These are phyloP conservation scores for Calonectria pauciramosa DNA, from an alignment of 2,329 filamentous ascomycete genomes.

Conservation along the genomic window DNA sequence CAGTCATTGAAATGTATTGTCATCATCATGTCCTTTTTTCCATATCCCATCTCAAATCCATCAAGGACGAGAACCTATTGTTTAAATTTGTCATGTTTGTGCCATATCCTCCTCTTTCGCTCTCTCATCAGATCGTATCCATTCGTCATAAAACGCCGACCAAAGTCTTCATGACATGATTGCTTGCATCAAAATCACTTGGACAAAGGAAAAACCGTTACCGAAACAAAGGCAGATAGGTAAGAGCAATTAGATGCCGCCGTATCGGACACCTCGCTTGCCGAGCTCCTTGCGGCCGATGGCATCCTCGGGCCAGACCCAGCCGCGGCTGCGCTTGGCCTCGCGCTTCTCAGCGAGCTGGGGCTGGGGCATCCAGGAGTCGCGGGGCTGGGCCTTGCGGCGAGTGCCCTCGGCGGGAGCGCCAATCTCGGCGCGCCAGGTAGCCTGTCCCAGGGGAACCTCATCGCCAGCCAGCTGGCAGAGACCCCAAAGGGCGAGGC, in stretches of 20 bases:
- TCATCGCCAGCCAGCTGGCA: slow-evolving; percentile 78
- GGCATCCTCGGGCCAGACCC: slow-evolving; percentile 82
- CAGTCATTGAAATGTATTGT: slow-evolving; percentile 9
- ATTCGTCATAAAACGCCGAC: slow-evolving; percentile 9
- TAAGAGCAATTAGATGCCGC: slow-evolving; percentile 46
- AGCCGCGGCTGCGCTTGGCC: slow-evolving; percentile 80
- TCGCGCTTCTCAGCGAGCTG: slow-evolving; percentile 82
- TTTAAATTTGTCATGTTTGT: not conserved
- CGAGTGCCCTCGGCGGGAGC: slow-evolving; percentile 80
- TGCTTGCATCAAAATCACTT: slow-evolving; percentile 1
- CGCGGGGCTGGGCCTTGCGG: slow-evolving; percentile 77
- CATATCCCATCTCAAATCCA: slow-evolving; percentile 5
- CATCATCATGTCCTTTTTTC: slow-evolving; percentile 13
- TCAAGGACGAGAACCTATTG: slow-evolving; percentile 10
- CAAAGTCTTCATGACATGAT: slow-evolving; percentile 7
- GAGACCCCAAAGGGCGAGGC: slow-evolving; percentile 82
- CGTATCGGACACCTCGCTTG: slow-evolving; percentile 73
- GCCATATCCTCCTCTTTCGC: not conserved
- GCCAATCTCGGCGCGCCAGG: slow-evolving; percentile 80
- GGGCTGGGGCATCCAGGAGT: slow-evolving; percentile 81
- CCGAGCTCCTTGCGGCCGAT: slow-evolving; percentile 80
- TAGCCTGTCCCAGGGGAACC: slow-evolving; percentile 66
- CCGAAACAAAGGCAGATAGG: not conserved
- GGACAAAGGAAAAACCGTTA: not conserved
- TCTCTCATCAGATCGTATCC: not conserved